phyloP scores from a whole-genome alignment of 495 filamentous ascomycete species.

The Neurospora sp. region DNA sequence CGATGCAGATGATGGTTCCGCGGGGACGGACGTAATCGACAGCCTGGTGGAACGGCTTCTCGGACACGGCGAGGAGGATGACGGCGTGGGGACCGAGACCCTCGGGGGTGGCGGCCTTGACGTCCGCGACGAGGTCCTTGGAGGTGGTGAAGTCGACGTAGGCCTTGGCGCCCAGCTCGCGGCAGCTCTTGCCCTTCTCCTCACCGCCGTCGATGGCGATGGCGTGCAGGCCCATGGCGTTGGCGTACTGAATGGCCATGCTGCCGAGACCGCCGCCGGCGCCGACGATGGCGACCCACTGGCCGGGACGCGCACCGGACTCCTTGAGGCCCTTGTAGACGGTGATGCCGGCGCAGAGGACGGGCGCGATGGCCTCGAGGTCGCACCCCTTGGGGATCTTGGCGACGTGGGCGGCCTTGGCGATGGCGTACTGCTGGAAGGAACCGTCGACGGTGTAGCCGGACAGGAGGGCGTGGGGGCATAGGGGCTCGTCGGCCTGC shows the following conservation, averaged over 20 bases:
- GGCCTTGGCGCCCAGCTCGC: conserved; percentile 52
- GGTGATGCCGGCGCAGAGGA: conserved; percentile 83
- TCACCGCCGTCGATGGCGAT: conserved; percentile 74
- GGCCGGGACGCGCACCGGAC: conserved; percentile 59
- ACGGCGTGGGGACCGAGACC: conserved; percentile 84
- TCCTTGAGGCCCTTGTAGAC: conserved; percentile 92
- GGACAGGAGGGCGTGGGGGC: conserved; percentile 58
- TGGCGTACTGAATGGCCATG: conserved; percentile 77
- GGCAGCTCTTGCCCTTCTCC: conserved; percentile 63
- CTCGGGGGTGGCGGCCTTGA: conserved; percentile 65
- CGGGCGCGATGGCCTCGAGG: conserved; percentile 69
- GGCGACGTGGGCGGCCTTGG: conserved; percentile 72
- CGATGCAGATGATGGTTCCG: conserved; percentile 75
- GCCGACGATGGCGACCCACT: conserved; percentile 78
- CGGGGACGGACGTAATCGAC: conserved; percentile 68
- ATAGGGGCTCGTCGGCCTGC: conserved; percentile 59
- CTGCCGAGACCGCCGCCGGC: conserved; percentile 80
- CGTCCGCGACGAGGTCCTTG: conserved; percentile 70
- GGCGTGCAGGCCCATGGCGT: conserved; percentile 72
- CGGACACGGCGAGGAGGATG: conserved; percentile 69
- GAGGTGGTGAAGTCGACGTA: conserved; percentile 72
- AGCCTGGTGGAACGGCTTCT: conserved; percentile 93
- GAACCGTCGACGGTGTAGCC: conserved; percentile 88
- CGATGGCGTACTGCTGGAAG: conserved; percentile 89
- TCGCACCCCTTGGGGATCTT: conserved; percentile 64